Evolutionary conservation across 2,329 filamentous ascomycete genomes (phyloP).

Genomic region (Xylogone sp.): DNA sequence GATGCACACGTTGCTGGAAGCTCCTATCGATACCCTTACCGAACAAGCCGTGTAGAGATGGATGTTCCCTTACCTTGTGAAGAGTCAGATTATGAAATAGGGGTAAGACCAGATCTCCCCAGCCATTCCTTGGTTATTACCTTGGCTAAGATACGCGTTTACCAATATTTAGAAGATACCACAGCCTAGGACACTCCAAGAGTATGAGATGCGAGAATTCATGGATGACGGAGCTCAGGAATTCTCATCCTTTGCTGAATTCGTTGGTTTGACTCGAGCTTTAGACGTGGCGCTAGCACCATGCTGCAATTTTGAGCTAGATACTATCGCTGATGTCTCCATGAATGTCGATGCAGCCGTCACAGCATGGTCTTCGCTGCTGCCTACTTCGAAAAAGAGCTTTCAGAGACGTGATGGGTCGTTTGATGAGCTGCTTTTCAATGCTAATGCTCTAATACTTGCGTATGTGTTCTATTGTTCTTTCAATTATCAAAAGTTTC

Average conservation of each 20-base stretch:
- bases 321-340: conserved; percentile 21
- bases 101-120: conserved; percentile 29
- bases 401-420: conserved; percentile 33
- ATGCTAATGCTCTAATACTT: conserved; percentile 31
- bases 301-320: conserved; percentile 21
- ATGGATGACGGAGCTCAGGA: conserved; percentile 28
- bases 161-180: conserved; percentile 29
- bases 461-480: conserved; percentile 24
- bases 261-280: conserved; percentile 32
- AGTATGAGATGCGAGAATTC: conserved; percentile 33
- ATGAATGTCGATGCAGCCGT: conserved; percentile 34
- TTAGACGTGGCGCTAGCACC: conserved; percentile 30
- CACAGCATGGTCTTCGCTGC: conserved; percentile 33
- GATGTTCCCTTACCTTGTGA: conserved; percentile 37
- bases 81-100: conserved; percentile 36
- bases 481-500: background rate
- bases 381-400: conserved; percentile 36
- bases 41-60: conserved; percentile 22
- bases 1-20: conserved; percentile 20
- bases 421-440: conserved; percentile 35
- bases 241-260: conserved; percentile 35
- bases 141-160: conserved; percentile 3
- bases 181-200: conserved; percentile 26
- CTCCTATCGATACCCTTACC: conserved; percentile 6
- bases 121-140: conserved; percentile 3